Percentiles rank a stretch among this genome's conserved stretches.
Evolutionary conservation across 2,329 filamentous ascomycete genomes (phyloP).

Genomic region (Monosporascus ibericus): DNA sequence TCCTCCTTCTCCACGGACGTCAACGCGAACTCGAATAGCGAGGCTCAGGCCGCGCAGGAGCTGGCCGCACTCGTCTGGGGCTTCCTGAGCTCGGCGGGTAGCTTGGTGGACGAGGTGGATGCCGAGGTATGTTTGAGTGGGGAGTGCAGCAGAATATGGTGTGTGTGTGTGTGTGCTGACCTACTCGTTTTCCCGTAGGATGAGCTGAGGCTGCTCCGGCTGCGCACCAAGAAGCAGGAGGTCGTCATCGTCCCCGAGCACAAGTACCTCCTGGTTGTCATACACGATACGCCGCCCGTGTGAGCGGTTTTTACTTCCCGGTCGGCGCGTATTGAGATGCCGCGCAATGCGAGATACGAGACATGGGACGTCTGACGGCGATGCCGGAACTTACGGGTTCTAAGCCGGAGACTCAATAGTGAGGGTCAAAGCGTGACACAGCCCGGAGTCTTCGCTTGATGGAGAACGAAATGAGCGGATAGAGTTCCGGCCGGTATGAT

Average conservation of each 20-base stretch:
- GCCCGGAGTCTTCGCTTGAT: too few relatives aligned
- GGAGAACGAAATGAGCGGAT: too few relatives aligned
- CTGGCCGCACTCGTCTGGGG: slow-evolving; percentile 72
- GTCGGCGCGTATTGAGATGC: too few relatives aligned
- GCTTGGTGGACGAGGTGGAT: slow-evolving; percentile 67
- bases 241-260: slow-evolving; percentile 75
- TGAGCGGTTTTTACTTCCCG: slow-evolving; percentile 25
- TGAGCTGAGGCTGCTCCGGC: slow-evolving; percentile 66
- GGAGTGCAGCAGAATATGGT: too few relatives aligned
- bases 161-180: not conserved
- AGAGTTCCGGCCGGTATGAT: slow-evolving; percentile 21
- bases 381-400: too few relatives aligned
- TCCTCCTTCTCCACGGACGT: slow-evolving; percentile 43
- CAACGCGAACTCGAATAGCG: slow-evolving; percentile 33
- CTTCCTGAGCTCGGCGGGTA: slow-evolving; percentile 64
- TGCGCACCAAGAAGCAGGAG: slow-evolving; percentile 82
- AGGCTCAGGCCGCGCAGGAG: slow-evolving; percentile 60
- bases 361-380: not conserved
- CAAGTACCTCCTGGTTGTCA: slow-evolving; percentile 72
- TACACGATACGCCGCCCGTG: slow-evolving; percentile 73
- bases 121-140: slow-evolving; percentile 46
- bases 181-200: slow-evolving; percentile 40
- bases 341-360: not conserved
- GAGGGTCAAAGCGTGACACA: too few relatives aligned
- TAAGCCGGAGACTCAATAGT: too few relatives aligned